Percentiles rank a stretch among this genome's conserved stretches.
Conservation (phyloP, 768 basidiomycete genomes). For the Cystobasidium onofrii region DNA sequence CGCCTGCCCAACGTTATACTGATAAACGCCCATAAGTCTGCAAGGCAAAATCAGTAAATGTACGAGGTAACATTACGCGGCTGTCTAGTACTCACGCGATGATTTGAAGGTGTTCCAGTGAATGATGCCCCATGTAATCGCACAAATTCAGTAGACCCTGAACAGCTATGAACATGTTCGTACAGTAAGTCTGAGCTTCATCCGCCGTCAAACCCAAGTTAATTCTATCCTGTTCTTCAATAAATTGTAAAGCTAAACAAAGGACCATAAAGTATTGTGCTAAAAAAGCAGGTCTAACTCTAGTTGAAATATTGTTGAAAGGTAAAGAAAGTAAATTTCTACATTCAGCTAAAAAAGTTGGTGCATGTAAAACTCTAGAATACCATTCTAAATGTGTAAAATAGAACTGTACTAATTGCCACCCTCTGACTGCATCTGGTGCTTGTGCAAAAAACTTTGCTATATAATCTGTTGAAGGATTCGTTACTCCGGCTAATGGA, state of each 20-base stretch:
- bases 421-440: slow-evolving; percentile 23
- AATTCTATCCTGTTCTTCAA: neutral
- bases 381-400: slow-evolving; percentile 30
- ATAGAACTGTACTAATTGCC: slow-evolving; percentile 27
- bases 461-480: slow-evolving; percentile 9
- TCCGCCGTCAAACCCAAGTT: slow-evolving; percentile 14
- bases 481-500: slow-evolving; percentile 6
- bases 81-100: neutral
- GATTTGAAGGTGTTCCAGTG: slow-evolving; percentile 32
- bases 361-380: slow-evolving; percentile 21
- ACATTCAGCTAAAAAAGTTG: slow-evolving; percentile 29
- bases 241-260: slow-evolving; percentile 31
- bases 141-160: slow-evolving; percentile 20
- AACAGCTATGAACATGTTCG: slow-evolving; percentile 7
- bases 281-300: slow-evolving; percentile 20
- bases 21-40: slow-evolving; percentile 30
- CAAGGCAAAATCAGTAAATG: neutral
- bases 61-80: neutral
- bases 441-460: slow-evolving; percentile 15
- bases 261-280: slow-evolving; percentile 29
- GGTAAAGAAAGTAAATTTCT: slow-evolving; percentile 6
- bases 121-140: slow-evolving; percentile 25
- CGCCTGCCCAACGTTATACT: slow-evolving; percentile 32
- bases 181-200: neutral
- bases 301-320: neutral